Base-by-base conservation (phyloP, 1,284 basidiomycete species). In the Meripilus lineatus region DNA sequence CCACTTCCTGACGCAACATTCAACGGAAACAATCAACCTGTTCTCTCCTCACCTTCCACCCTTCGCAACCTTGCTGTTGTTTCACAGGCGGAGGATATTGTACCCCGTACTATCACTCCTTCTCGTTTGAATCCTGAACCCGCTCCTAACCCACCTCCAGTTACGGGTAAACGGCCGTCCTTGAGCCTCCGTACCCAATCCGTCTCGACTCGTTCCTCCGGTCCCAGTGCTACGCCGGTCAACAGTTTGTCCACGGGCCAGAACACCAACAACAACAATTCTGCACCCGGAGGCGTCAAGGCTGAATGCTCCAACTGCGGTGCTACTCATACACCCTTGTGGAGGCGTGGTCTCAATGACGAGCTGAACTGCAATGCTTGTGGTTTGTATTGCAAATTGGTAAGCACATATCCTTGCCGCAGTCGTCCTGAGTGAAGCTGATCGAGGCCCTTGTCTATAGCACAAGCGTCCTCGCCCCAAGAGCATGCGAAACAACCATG, bases 321-420 rank as follows among this genome's bases (percentile, higher is more conserved):
- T 24, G 86, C 87, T 4, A 89, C 84, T 1, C 85, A 88, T 54
- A 89, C 87, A 0, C 86, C 86, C 13, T 73, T 89, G 22, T 90
- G 87, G 86, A 70, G 87, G 25, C 72, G 86, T 7, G 87, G 87
- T 0, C 64, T 89, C 52, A 89, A 89, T 52, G 86, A 89, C 53
- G 87, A 90, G 66, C 62, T 89, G 45, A 89, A 90, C 56, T 89
- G 87, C 60, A 89, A 89, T 51, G 86, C 84, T 1, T 89, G 86
- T 53, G 86, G 86, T 6, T 63, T 88, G 38, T 88, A 89, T 60
- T 88, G 84, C 63, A 88, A 87, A 58, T 61, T 85, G 64, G 84
- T 84, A 55, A 48, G 79, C n/a, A n/a, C n/a, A n/a, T 70, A n/a
- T 21, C 28, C 24, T 10, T 32, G 15, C 13, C 42, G 44, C n/a